Percentiles rank a stretch among this genome's conserved stretches.
These are phyloP conservation scores for Diospyros lotus DNA, from an alignment of 148 eudicot genomes.

Conservation along the genomic window DNA sequence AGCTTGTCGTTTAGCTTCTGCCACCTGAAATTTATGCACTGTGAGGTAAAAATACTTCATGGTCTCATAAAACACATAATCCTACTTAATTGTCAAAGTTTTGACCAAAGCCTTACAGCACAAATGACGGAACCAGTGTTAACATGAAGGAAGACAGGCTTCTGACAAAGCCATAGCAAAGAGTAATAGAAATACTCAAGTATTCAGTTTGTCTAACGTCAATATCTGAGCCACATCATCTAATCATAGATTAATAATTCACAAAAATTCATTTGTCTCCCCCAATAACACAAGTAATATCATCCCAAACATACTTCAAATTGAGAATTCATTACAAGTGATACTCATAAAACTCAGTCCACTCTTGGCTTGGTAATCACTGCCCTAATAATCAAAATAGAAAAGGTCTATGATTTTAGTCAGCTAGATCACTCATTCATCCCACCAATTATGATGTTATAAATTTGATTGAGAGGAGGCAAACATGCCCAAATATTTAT, in stretches of 20 bases:
- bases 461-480: no score
- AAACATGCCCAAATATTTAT: no score
- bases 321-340: background rate
- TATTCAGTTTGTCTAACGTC: no score
- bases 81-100: background rate
- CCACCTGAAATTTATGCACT: constrained; percentile 33
- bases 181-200: no score
- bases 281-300: background rate
- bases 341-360: background rate
- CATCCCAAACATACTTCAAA: constrained; percentile 2
- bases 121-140: background rate
- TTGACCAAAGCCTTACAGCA: background rate
- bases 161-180: background rate
- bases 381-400: background rate
- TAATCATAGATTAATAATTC: no score
- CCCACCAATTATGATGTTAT: no score
- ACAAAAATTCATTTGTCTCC: no score
- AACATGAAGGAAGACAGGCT: background rate
- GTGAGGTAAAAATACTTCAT: background rate
- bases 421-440: background rate
- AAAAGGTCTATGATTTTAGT: background rate
- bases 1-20: constrained; percentile 55
- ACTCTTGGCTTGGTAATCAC: background rate
- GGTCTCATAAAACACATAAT: background rate
- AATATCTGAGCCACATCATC: no score